Evolutionary conservation across 495 filamentous ascomycete species (phyloP), one percentile per base, ranked within the genome.

Genomic region (Cryomyces minteri): DNA sequence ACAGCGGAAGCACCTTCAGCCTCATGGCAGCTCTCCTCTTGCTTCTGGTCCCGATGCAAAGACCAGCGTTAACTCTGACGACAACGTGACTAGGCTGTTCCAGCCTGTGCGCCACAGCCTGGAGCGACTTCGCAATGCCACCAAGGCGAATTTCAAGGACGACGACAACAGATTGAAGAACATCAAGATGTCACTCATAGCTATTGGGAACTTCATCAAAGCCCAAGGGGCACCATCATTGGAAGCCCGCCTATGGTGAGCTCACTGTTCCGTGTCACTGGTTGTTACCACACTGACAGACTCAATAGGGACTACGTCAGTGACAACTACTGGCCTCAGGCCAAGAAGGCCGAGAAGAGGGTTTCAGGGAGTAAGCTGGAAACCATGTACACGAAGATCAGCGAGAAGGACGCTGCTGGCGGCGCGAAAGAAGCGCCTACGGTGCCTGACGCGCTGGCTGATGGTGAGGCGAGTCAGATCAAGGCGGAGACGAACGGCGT

Each of bases 31-130:
- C 18, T 25, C 18, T 46, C 51, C 8, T 51, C 44, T 9, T 45
- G 39, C 50, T 45, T 38, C 14, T 39, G 38, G 18, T 49, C 5
- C 12, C 41, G 48, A 34, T 44, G 51, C 47, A 52, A 54, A 41
- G 38, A 44, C 4, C 41, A 39, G 11, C 30, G 38, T 37, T 49
- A 63, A 25, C 49, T 47, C 33, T 25, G 69, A 74, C 45, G 66
- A 67, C 37, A 70, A 76, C 62, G 61, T 75, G n/a, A 66, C 65
- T 46, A 59, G 62, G 50, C 62, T 78, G 42, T 69, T 82, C 56
- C 71, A 67, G 45, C 80, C 75, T 9, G 71, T 80, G 40, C 67
- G 65, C 42, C 64, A 70, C 8, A 76, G 72, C 46, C 60, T 86
- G 5, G 68, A 68, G 43, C 64, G 65, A 32, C 68, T 84, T 4